Evolutionary conservation across 441 rosid genomes (phyloP), one percentile per base, ranked within the genome.

Genomic region (Bocquillonia castaneifolia): DNA sequence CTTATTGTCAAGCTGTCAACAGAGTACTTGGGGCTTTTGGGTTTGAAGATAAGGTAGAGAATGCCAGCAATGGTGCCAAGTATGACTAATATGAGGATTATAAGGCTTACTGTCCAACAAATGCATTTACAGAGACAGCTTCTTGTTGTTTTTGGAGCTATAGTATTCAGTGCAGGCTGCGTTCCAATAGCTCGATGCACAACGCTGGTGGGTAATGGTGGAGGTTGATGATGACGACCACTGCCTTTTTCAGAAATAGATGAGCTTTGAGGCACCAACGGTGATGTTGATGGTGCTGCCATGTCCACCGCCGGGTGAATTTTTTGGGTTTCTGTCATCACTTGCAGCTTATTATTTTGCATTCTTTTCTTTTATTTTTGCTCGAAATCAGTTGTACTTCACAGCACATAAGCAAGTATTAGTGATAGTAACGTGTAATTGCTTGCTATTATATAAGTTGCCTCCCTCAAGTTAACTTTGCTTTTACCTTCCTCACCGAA

Each of bases 21-120:
- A 8, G 90, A 84, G 81, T 78, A 91, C 28, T 85, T 80, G 4
- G 97, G 97, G 7, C 91, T 66, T 72, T 93, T 91, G 0, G 99
- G 99, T 52, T 55, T 77, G 89, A 91, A 91, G 32, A 77, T 86
- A 10, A 91, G 83, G 84, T 69, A 91, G 45, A 93, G 80, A 59
- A 88, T 81, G 59, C 89, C 97, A 18, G 69, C 75, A 2, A 59
- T 17, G 3, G 81, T 77, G 13, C 81, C 96, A 0, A 91, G 1
- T 42, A 77, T n/a, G 14, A 86, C 64, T 18, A 85, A 58, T 4
- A 81, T 74, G 22, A 88, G 75, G 28, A 88, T n/a, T 36, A 93
- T 48, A 17, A 91, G 28, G 26, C 81, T 77, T 10, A 91, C 28
- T n/a, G 93, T 85, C 90, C 95, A 85, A 36, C 97, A 89, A n/a